Conservation (phyloP, 306 rosid genomes). For the Lupinus albus region DNA sequence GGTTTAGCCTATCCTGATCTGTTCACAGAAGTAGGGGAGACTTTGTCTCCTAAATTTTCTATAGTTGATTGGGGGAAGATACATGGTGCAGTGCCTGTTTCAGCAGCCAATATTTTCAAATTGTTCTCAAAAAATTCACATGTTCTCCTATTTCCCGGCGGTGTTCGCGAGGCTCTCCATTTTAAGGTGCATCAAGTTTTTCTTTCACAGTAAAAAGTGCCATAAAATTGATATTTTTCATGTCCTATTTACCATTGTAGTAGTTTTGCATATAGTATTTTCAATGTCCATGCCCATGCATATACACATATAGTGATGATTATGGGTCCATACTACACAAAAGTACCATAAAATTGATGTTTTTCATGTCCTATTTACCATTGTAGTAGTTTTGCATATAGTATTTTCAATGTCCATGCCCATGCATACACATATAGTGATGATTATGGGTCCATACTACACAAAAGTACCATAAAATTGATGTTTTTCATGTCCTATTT, state of each 20-base stretch:
- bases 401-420: background rate
- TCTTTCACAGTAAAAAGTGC: background rate
- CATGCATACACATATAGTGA: background rate
- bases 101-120: constrained; percentile 69
- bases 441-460: background rate
- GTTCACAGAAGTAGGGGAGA: constrained; percentile 34
- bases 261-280: too few species aligned
- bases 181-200: constrained; percentile 61
- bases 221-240: background rate
- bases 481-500: background rate
- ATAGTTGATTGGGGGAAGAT: constrained; percentile 59
- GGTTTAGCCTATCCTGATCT: constrained; percentile 81
- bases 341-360: background rate
- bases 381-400: too few species aligned
- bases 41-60: constrained; percentile 51
- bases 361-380: background rate
- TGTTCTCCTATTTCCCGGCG: constrained; percentile 94
- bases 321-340: background rate
- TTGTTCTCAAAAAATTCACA: constrained; percentile 69
- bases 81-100: constrained; percentile 82
- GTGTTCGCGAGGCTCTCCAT: constrained; percentile 94
- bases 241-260: background rate
- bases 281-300: background rate
- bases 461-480: too few species aligned
- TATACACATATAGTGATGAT: background rate